These are phyloP conservation scores for Malbranchea zuffiana DNA, from an alignment of 2,329 filamentous ascomycete genomes.

Conservation along the genomic window DNA sequence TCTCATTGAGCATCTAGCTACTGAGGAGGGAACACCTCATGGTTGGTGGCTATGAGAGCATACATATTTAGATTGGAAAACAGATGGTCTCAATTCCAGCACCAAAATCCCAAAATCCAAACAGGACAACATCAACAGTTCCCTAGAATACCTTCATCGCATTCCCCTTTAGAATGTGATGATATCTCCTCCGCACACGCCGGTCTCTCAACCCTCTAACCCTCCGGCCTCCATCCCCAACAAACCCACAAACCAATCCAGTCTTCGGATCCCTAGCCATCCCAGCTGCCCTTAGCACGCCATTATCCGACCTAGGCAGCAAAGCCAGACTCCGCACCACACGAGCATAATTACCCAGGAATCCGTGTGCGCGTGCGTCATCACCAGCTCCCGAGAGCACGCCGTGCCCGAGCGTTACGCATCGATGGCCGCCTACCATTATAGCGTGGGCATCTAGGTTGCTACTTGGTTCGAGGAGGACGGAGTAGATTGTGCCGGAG, in stretches of 20 bases:
- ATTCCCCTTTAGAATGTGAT: too few relatives aligned
- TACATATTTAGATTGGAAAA: too few relatives aligned
- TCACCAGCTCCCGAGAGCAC: slow-evolving; percentile 26
- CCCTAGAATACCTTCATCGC: too few relatives aligned
- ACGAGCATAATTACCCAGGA: slow-evolving; percentile 43
- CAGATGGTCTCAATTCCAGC: too few relatives aligned
- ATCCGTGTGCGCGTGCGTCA: slow-evolving; percentile 39
- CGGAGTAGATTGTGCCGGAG: slow-evolving; percentile 46
- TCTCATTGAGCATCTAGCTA: too few relatives aligned
- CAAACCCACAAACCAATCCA: slow-evolving; percentile 24
- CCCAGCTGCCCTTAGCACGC: slow-evolving; percentile 38
- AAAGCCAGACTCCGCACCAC: slow-evolving; percentile 34
- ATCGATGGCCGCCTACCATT: slow-evolving; percentile 34
- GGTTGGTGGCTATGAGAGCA: too few relatives aligned
- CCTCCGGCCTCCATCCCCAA: not conserved
- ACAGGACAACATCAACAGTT: too few relatives aligned
- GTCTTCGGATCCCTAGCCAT: slow-evolving; percentile 30
- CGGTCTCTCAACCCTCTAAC: too few relatives aligned
- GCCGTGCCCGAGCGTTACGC: slow-evolving; percentile 51
- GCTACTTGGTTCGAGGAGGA: slow-evolving; percentile 42
- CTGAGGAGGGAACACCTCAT: too few relatives aligned
- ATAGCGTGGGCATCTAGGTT: slow-evolving; percentile 43
- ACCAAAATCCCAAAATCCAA: too few relatives aligned
- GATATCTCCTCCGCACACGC: too few relatives aligned
- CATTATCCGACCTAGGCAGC: slow-evolving; percentile 28